Conservation (phyloP, 345 rosid genomes). For the Salix purpurea region DNA sequence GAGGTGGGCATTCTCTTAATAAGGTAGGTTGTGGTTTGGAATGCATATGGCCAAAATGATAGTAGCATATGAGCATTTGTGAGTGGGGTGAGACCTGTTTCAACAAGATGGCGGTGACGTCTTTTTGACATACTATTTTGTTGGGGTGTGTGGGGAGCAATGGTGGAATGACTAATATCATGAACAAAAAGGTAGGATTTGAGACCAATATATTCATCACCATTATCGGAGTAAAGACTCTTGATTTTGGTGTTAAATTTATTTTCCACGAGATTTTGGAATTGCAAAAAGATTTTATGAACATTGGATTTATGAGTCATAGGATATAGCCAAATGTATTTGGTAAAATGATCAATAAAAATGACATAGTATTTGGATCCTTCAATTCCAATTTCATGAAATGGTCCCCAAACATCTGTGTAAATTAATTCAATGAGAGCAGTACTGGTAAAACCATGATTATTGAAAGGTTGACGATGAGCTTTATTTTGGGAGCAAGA, state of each 20-base stretch:
- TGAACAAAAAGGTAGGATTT: background rate
- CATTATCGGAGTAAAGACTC: background rate
- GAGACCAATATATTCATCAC: background rate
- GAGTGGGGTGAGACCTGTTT: background rate
- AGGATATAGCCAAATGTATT: background rate
- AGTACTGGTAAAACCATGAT: background rate
- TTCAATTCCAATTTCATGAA: background rate
- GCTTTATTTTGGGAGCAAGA: background rate
- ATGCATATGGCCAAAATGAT: background rate
- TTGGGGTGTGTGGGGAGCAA: background rate
- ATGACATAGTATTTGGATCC: background rate
- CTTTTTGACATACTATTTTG: background rate
- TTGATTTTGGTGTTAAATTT: no score
- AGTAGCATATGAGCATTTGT: background rate
- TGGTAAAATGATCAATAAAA: no score
- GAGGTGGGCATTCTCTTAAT: no score
- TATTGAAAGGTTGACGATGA: no score
- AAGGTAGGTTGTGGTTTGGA: fast-evolving
- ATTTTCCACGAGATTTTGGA: no score
- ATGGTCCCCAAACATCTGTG: background rate
- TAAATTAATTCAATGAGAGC: no score
- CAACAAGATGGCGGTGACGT: no score
- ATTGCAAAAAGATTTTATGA: no score
- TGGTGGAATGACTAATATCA: no score
- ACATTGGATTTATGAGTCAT: background rate